Percentiles rank a stretch among this genome's conserved stretches.
Conservation (phyloP, 2,329 filamentous ascomycete species). For the Thelonectria blattea region DNA sequence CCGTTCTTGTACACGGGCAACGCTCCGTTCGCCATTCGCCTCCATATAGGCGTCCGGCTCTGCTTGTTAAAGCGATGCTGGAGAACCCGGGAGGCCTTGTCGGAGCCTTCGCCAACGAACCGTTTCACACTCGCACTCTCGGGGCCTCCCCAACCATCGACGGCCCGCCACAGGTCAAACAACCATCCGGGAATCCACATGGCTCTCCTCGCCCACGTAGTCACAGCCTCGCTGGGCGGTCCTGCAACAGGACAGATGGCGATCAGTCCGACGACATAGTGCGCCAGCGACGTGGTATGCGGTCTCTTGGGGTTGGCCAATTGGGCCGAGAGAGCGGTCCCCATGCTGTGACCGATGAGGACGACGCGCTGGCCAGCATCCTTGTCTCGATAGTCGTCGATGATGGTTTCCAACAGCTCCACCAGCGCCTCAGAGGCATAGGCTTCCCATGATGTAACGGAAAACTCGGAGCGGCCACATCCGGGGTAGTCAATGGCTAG, state of each 20-base stretch:
- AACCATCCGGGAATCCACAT: slow-evolving; percentile 73
- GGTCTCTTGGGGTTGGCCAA: slow-evolving; percentile 60
- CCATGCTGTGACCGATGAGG: slow-evolving; percentile 89
- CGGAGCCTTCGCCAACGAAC: slow-evolving; percentile 73
- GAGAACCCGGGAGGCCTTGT: slow-evolving; percentile 68
- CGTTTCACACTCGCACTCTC: slow-evolving; percentile 79
- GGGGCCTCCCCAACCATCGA: slow-evolving; percentile 79
- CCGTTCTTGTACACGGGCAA: slow-evolving; percentile 66
- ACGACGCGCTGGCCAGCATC: slow-evolving; percentile 73
- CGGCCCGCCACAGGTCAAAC: slow-evolving; percentile 77
- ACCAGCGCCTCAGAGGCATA: slow-evolving; percentile 79
- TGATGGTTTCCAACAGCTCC: slow-evolving; percentile 75
- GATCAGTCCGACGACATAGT: slow-evolving; percentile 76
- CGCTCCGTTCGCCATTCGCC: slow-evolving; percentile 77
- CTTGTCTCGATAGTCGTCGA: slow-evolving; percentile 74
- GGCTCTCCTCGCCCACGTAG: slow-evolving; percentile 57
- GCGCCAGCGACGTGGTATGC: slow-evolving; percentile 58
- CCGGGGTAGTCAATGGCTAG: slow-evolving; percentile 87
- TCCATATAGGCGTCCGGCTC: slow-evolving; percentile 81
- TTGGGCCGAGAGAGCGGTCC: slow-evolving; percentile 76
- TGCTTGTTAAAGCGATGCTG: slow-evolving; percentile 82
- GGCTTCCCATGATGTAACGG: slow-evolving; percentile 73
- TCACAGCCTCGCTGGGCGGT: slow-evolving; percentile 59
- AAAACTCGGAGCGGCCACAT: slow-evolving; percentile 81
- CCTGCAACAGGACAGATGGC: slow-evolving; percentile 80